These are phyloP conservation scores for Quercus bicolor DNA, from an alignment of 306 rosid species.

Conservation along the genomic window DNA sequence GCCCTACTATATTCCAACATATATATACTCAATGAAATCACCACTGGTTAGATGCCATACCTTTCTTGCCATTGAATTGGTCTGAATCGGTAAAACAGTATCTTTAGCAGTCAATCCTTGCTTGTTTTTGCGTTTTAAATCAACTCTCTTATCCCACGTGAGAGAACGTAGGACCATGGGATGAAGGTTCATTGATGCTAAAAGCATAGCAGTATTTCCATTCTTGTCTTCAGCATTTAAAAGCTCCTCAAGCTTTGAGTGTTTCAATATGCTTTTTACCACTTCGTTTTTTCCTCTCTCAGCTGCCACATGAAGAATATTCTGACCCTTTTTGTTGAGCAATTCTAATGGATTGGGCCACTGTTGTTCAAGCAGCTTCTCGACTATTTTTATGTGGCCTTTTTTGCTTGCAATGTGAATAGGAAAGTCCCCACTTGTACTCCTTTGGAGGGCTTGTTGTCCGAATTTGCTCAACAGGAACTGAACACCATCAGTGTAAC, in stretches of 20 bases:
- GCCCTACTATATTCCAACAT: no score
- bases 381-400: neutral
- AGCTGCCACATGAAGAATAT: constrained; percentile 29
- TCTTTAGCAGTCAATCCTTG: neutral
- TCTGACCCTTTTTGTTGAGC: neutral
- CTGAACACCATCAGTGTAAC: neutral
- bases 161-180: neutral
- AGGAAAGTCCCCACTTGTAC: constrained; percentile 2
- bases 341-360: neutral
- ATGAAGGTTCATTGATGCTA: constrained; percentile 5
- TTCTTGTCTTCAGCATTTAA: constrained; percentile 4
- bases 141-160: neutral
- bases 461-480: neutral
- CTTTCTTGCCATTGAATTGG: no score
- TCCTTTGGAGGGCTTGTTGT: neutral
- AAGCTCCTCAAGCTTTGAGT: neutral
- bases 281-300: neutral
- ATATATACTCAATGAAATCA: no score
- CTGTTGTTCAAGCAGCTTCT: neutral
- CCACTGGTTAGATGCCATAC: no score
- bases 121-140: neutral
- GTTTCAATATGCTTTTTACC: neutral
- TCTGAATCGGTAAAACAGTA: no score
- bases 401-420: constrained; percentile 15
- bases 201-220: constrained; percentile 28